Evolutionary conservation across 2,329 filamentous ascomycete species (phyloP).

Genomic region (Cercospora zeina): DNA sequence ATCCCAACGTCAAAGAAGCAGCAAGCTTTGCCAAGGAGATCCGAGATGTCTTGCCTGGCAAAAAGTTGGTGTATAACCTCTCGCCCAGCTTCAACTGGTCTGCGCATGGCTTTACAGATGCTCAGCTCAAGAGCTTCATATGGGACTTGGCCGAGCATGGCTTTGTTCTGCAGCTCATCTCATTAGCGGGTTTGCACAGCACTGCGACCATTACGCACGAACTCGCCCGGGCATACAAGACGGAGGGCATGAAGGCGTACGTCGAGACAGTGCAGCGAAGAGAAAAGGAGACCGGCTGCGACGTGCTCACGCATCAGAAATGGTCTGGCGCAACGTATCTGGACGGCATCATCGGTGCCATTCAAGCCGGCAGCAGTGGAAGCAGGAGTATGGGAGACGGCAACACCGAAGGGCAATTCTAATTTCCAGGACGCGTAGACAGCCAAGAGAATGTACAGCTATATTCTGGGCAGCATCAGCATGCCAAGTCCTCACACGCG

Average conservation of each 20-base stretch:
- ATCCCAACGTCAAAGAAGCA: conserved; percentile 78
- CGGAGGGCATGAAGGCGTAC: conserved; percentile 94
- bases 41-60: conserved; percentile 66
- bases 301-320: conserved; percentile 94
- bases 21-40: conserved; percentile 75
- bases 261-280: conserved; percentile 87
- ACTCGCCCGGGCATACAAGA: conserved; percentile 78
- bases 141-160: conserved; percentile 94
- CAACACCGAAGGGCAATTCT: conserved; percentile 70
- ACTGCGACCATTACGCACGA: conserved; percentile 68
- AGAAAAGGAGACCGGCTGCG: conserved; percentile 87
- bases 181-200: conserved; percentile 63
- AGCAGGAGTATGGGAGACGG: conserved; percentile 94
- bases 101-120: conserved; percentile 84
- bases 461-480: neutral
- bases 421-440: conserved; percentile 8
- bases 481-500: neutral
- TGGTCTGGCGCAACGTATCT: conserved; percentile 76
- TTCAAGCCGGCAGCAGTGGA: conserved; percentile 85
- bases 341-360: conserved; percentile 84
- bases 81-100: conserved; percentile 99
- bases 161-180: conserved; percentile 66
- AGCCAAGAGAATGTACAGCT: conserved; percentile 2
- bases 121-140: conserved; percentile 83
- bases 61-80: conserved; percentile 94